Percentiles rank a stretch among this genome's conserved stretches.
Evolutionary conservation across 306 rosid genomes (phyloP).

Genomic region (Cicer bijugum): DNA sequence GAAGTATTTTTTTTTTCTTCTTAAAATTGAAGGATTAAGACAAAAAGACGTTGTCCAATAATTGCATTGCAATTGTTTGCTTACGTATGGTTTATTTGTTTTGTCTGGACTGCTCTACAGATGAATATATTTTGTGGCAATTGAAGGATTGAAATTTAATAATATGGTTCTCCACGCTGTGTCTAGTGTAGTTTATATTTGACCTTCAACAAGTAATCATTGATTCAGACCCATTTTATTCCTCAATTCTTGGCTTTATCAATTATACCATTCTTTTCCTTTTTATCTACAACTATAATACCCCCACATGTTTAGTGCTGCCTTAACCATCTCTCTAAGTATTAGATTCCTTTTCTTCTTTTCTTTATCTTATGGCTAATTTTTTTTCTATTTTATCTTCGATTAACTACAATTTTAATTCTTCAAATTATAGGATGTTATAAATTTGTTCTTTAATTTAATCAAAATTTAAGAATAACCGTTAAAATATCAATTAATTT

Average conservation of each 20-base stretch:
- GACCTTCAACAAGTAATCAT: constrained; percentile 51
- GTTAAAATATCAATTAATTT: too few relatives aligned
- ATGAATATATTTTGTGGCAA: constrained; percentile 45
- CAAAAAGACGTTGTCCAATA: too few relatives aligned
- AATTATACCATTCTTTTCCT: constrained; percentile 50
- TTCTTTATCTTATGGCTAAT: neutral
- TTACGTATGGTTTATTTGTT: constrained; percentile 32
- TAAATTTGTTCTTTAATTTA: too few relatives aligned
- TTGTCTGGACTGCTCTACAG: constrained; percentile 37
- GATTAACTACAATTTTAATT: too few relatives aligned
- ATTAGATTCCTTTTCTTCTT: constrained; percentile 23
- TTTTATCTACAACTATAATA: constrained; percentile 47
- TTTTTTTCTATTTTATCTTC: neutral
- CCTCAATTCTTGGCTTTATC: constrained; percentile 50
- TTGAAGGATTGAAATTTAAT: constrained; percentile 46
- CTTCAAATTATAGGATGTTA: too few relatives aligned
- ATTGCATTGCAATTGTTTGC: neutral
- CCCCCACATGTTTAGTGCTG: constrained; percentile 53
- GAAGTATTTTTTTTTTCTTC: too few relatives aligned
- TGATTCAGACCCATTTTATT: constrained; percentile 50
- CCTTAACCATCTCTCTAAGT: constrained; percentile 39
- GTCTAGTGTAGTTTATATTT: constrained; percentile 33
- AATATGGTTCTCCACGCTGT: constrained; percentile 51
- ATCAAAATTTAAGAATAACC: too few relatives aligned
- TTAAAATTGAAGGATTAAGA: too few relatives aligned